Evolutionary conservation across 2,329 filamentous ascomycete species (phyloP), one percentile per base, ranked within the genome.

Genomic region (Aspergillus persii): DNA sequence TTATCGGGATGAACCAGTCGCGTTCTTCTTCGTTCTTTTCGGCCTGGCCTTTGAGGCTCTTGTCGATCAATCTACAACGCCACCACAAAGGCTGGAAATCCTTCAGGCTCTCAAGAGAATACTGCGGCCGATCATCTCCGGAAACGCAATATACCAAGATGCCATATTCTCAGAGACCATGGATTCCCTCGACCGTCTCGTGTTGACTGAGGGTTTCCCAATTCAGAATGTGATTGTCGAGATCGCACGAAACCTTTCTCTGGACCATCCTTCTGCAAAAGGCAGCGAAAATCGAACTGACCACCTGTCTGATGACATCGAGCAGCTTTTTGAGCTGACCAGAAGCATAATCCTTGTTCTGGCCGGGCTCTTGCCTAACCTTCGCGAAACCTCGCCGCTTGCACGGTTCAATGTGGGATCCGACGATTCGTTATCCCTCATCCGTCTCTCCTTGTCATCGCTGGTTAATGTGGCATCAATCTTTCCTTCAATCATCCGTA

Each of bases 1-100:
- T 75, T 99, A 99, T 73, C 90, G 95, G 51, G 94, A 98, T 70
- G 95, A 99, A 73, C 95, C 95, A 0, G 92, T 98, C 1, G 95
- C 95, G 0, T 99, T 99, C 82, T 99, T 99, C 80, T 99, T 99
- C 69, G 94, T 99, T 12, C 84, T 99, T 0, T 99, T 98, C 68
- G 95, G 95, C 9, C 88, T 99, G 58, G 92, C 94, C 0, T 98
- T 99, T 67, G 96, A 99, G 76, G 94, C 96, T 18, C 84, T 99
- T 26, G 94, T 94, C 7, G 92, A 91, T 6, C 87, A 92, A 50
- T 88, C 90, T 4, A 84, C 86, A 26, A 87, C 90, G 66, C 81
- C 88, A 9, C 82, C 92, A 64, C 92, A 96, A 71, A 92, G 90
- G 6, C 79, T 97, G 30, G 92, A 92, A 61, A 97, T 99, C 55